Evolutionary conservation across 768 basidiomycete genomes (phyloP).

Genomic region (Baorangia bicolor): DNA sequence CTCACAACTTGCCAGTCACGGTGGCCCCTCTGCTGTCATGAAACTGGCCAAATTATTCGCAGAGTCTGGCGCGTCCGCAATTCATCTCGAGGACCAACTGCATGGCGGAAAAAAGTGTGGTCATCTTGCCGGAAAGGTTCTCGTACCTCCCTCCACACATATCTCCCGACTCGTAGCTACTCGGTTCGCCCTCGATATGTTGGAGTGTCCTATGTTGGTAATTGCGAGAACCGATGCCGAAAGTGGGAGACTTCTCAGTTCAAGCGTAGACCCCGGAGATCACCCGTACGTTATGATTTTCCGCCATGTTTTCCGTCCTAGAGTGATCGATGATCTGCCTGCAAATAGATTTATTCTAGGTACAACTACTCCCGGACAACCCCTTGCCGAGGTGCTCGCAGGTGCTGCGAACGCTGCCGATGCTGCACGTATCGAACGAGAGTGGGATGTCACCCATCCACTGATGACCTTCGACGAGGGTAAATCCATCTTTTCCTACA

Average conservation of each 20-base stretch:
- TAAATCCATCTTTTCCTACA: conserved; percentile 51
- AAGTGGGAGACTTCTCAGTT: conserved; percentile 79
- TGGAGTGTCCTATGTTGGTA: conserved; percentile 84
- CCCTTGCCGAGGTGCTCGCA: conserved; percentile 69
- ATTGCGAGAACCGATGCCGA: conserved; percentile 94
- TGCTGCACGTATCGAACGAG: conserved; percentile 68
- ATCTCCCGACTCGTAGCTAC: conserved; percentile 80
- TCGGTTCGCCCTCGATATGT: conserved; percentile 87
- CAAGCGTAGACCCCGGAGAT: conserved; percentile 79
- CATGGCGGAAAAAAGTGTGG: conserved; percentile 97
- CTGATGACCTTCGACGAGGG: conserved; percentile 87
- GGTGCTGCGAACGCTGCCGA: conserved; percentile 66
- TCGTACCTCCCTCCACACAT: conserved; percentile 88
- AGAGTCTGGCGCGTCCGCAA: conserved; percentile 89
- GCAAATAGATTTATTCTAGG: conserved; percentile 60
- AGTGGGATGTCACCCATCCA: conserved; percentile 68
- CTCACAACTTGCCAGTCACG: conserved; percentile 57
- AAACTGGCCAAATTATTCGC: conserved; percentile 93
- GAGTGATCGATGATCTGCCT: conserved; percentile 7
- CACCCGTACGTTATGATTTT: conserved; percentile 47
- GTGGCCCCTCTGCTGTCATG: conserved; percentile 91
- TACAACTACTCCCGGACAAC: conserved; percentile 45
- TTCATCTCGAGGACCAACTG: conserved; percentile 92
- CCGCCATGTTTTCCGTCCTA: conserved; percentile 1
- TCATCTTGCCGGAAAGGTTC: conserved; percentile 87